A percentile compares a stretch with the other conserved stretches of the same genome.
Evolutionary conservation across 2,329 filamentous ascomycete species (phyloP).

Genomic region (Bipolaris cookei): DNA sequence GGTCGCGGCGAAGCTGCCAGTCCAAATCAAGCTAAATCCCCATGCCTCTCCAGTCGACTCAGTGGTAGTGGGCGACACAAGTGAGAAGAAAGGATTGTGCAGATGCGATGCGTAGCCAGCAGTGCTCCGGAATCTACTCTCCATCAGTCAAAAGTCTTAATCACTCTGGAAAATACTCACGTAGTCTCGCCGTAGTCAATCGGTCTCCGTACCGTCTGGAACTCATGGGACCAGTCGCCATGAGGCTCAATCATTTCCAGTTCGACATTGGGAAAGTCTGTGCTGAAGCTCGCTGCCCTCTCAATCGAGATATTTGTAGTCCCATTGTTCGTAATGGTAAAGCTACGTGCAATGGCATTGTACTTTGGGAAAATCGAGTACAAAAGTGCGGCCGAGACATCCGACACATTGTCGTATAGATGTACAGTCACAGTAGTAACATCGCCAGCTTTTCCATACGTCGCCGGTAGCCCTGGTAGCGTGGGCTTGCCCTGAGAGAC

Average conservation of each 20-base stretch:
- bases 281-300: conserved; percentile 65
- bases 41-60: conserved; percentile 67
- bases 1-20: conserved; percentile 67
- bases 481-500: conserved; percentile 63
- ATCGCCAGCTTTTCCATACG: conserved; percentile 62
- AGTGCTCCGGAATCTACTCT: conserved; percentile 63
- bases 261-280: conserved; percentile 66
- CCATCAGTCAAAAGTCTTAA: conserved; percentile 7
- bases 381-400: conserved; percentile 63
- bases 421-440: conserved; percentile 66
- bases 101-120: conserved; percentile 68
- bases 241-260: conserved; percentile 67
- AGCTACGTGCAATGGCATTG: conserved; percentile 67
- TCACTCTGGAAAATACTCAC: conserved; percentile 12
- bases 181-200: conserved; percentile 61
- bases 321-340: conserved; percentile 66
- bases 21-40: conserved; percentile 70
- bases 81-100: conserved; percentile 68
- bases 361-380: conserved; percentile 69
- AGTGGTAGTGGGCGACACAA: conserved; percentile 64
- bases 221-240: conserved; percentile 69
- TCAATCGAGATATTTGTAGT: conserved; percentile 60
- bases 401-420: conserved; percentile 65
- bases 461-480: conserved; percentile 64
- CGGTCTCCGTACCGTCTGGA: conserved; percentile 60